A percentile compares a stretch with the other conserved stretches of the same genome.
phyloP scores from a whole-genome alignment of 371 early-diverging fungal species.

The Apophysomyces ossiformis region DNA sequence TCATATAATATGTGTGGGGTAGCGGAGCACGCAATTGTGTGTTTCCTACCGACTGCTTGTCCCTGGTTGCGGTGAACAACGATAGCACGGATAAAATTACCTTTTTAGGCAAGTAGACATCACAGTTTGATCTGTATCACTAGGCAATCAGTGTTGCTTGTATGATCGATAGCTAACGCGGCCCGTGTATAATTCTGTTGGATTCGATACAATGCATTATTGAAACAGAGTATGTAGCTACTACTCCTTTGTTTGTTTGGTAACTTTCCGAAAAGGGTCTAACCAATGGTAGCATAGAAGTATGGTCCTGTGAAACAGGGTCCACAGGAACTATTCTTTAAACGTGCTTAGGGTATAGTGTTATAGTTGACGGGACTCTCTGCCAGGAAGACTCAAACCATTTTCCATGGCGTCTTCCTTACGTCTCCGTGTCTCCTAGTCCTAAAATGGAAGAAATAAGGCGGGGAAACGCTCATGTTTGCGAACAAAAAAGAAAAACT shows the following conservation, averaged over 20 bases:
- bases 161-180: not conserved
- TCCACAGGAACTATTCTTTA: not conserved
- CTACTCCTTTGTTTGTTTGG: not conserved
- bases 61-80: not conserved
- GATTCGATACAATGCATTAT: not conserved
- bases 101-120: not conserved
- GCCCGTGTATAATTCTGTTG: not conserved
- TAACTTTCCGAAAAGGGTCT: not conserved
- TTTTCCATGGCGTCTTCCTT: not conserved
- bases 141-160: not conserved
- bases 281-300: not conserved
- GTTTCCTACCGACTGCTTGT: not conserved
- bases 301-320: not conserved
- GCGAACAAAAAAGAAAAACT: not conserved
- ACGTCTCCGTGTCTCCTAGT: not conserved
- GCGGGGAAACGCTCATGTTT: constrained; percentile 10
- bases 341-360: not conserved
- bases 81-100: not conserved
- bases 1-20: no score
- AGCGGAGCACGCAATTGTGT: no score
- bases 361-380: not conserved
- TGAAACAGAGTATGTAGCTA: not conserved
- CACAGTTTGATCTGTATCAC: constrained; percentile 3
- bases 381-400: not conserved
- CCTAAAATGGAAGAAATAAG: constrained; percentile 9